phyloP scores from a whole-genome alignment of 768 basidiomycete species.

The Rubroboletus pulcherrimus region DNA sequence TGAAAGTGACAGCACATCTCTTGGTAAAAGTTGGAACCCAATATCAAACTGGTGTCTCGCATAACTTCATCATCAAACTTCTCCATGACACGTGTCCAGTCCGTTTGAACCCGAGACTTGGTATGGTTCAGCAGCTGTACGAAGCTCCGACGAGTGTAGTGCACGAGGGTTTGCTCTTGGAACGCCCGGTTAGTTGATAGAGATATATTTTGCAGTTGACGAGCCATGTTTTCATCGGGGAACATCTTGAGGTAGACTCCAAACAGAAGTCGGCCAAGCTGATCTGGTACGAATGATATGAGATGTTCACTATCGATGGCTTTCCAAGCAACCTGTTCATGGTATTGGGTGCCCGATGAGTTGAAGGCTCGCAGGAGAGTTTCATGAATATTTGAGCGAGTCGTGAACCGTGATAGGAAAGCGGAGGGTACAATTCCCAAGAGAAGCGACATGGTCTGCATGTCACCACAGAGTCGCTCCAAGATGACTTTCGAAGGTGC shows the following conservation, averaged over 20 bases:
- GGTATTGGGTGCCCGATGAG: constrained; percentile 7
- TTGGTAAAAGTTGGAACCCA: constrained; percentile 37
- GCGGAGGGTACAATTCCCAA: constrained; percentile 25
- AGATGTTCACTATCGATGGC: constrained; percentile 1
- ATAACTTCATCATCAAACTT: constrained; percentile 21
- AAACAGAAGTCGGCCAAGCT: constrained; percentile 26
- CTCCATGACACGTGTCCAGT: constrained; percentile 45
- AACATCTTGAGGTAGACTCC: constrained; percentile 30
- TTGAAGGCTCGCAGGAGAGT: constrained; percentile 3
- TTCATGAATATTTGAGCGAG: constrained; percentile 28
- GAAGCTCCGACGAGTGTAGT: constrained; percentile 50
- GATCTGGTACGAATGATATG: constrained; percentile 21
- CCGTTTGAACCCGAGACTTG: constrained; percentile 31
- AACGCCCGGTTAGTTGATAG: neutral
- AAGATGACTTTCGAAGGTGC: constrained; percentile 12
- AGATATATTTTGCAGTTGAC: constrained; percentile 6
- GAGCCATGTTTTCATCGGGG: constrained; percentile 23
- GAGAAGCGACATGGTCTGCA: constrained; percentile 26
- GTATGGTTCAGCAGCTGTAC: constrained; percentile 42
- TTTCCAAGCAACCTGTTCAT: constrained; percentile 29
- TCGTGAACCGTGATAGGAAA: constrained; percentile 27
- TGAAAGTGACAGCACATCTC: constrained; percentile 46
- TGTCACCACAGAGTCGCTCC: constrained; percentile 28
- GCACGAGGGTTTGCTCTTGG: constrained; percentile 24
- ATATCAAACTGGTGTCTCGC: constrained; percentile 14